These are phyloP conservation scores for Friedmanniomyces simplex DNA, from an alignment of 495 filamentous ascomycete species.

Conservation along the genomic window DNA sequence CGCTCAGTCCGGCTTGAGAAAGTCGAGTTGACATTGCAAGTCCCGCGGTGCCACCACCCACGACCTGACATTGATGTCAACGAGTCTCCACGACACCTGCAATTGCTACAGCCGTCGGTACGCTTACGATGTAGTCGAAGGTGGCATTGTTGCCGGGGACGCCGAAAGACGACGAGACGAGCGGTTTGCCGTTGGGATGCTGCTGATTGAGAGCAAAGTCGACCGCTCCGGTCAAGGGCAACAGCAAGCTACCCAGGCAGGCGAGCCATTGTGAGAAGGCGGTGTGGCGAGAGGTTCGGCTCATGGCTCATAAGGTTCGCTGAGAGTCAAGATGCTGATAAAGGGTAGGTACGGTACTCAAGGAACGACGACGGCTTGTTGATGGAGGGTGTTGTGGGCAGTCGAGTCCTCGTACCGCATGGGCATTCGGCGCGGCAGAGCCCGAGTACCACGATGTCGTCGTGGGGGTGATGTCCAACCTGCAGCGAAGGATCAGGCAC, in stretches of 20 bases:
- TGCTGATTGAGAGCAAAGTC: neutral
- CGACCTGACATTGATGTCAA: neutral
- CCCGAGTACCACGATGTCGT: too few relatives aligned
- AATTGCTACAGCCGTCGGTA: neutral
- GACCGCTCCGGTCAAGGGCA: neutral
- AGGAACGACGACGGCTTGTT: too few relatives aligned
- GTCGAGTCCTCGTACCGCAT: too few relatives aligned
- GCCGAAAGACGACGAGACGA: neutral
- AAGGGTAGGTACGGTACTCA: too few relatives aligned
- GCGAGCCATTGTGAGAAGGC: neutral
- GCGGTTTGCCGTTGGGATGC: neutral
- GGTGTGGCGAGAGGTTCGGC: too few relatives aligned
- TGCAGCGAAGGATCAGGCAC: too few relatives aligned
- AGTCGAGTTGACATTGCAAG: neutral
- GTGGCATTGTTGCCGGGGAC: neutral
- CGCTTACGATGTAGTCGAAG: neutral
- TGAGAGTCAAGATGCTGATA: too few relatives aligned
- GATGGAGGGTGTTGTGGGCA: too few relatives aligned
- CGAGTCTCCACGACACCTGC: too few relatives aligned
- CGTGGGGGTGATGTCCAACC: too few relatives aligned
- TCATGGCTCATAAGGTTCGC: too few relatives aligned
- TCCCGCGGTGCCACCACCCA: neutral
- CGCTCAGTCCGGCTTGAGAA: neutral
- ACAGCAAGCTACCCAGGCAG: neutral
- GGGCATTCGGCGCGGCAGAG: too few relatives aligned